Base-by-base conservation (phyloP, 331 rosid species). In the Telfairia occidentalis region DNA sequence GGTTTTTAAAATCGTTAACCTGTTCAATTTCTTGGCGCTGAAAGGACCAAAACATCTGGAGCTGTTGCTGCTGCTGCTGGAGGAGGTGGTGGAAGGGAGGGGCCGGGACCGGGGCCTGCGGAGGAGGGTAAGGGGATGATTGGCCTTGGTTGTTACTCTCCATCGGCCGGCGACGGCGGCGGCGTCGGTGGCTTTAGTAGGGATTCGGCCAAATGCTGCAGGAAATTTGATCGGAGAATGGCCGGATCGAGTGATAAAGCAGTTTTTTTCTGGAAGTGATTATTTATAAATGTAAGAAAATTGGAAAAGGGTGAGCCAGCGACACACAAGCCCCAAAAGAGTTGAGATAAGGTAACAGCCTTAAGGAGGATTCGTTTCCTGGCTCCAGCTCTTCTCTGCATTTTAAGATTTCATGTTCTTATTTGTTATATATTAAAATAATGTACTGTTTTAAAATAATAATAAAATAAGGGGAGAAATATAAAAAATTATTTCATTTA, bases 41-140 rank as follows among this genome's bases (percentile, higher is more conserved):
- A 84, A 85, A 94, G 9, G 90, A 61, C 98, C 98, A 95, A 87
- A 95, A 95, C 96, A 91, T 87, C 84, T 92, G 98, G 2, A 95
- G 97, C 81, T 94, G 98, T 46, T 94, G 98, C 75, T 94, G 97
- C 30, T 94, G 98, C 38, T 90, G 96, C 73, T 94, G 98, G 23
- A 91, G 91, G 24, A 94, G 98, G 78, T 95, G 98, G 85, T 95
- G 98, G 74, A 90, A 90, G 38, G 92, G 84, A 34, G 81, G 78
- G 9, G 86, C 79, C 15, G 96, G 81, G 9, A 82, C 73, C 3
- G 86, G 72, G 71, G 81, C 42, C 73, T 80, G 89, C 49, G 90
- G 24, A 2, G 80, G 76, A 5, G 87, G 87, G 87, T 86, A 89
- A 0, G 89, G 13, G 6, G 84, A 77, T 40, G 92, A 58, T 66